Conservation (phyloP, 139 green algal genomes). For the Chlamydomonas sphaeroides region DNA sequence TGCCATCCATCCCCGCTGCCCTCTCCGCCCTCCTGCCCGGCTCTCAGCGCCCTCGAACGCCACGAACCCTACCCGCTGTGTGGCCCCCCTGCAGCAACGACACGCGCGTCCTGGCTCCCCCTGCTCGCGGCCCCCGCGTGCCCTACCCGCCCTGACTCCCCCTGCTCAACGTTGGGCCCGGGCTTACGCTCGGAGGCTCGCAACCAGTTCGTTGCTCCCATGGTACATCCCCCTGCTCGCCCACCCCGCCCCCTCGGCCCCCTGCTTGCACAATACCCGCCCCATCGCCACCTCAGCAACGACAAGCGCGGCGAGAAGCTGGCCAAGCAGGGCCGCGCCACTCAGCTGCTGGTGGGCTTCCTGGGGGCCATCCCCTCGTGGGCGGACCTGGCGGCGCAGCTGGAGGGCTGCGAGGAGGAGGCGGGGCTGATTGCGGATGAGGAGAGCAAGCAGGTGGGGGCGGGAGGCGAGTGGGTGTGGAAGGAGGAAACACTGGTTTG, state of each 20-base stretch:
- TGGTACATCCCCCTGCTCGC: background rate
- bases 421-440: conserved; percentile 21
- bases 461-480: background rate
- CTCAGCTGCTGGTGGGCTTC: background rate
- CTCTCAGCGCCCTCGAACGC: too few species aligned
- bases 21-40: too few species aligned
- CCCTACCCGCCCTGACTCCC: background rate
- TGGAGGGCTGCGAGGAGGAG: conserved; percentile 11
- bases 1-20: too few species aligned
- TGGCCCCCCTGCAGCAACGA: too few species aligned
- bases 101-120: too few species aligned
- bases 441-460: background rate
- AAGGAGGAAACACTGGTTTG: background rate
- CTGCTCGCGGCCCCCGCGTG: too few species aligned
- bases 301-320: conserved; percentile 23
- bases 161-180: too few species aligned
- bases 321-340: conserved; percentile 3
- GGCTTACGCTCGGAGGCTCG: too few species aligned
- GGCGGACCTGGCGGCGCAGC: background rate
- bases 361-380: conserved; percentile 15
- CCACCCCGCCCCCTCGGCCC: background rate
- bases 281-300: background rate
- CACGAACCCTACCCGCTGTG: too few species aligned
- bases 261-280: background rate
- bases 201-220: background rate